Percentiles rank a stretch among this genome's conserved stretches.
These are phyloP conservation scores for Neopestalotiopsis sp. DNA, from an alignment of 2,329 filamentous ascomycete species.

Conservation along the genomic window DNA sequence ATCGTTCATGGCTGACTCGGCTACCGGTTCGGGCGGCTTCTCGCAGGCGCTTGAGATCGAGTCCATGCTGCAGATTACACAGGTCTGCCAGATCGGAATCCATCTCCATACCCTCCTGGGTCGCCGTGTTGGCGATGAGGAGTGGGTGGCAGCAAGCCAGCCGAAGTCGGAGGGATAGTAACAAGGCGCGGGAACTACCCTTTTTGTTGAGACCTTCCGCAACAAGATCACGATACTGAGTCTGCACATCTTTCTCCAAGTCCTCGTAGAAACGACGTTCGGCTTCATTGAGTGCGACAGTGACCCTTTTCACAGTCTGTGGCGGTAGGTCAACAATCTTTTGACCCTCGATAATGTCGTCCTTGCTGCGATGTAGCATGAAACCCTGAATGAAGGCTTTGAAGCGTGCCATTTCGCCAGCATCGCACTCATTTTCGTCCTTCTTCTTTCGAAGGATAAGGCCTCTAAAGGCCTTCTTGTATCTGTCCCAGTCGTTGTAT, in stretches of 20 bases:
- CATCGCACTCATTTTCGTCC: background rate
- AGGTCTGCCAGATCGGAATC: constrained; percentile 47
- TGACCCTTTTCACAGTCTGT: constrained; percentile 65
- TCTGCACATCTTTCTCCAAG: constrained; percentile 44
- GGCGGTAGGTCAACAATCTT: constrained; percentile 74
- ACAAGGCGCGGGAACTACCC: constrained; percentile 81
- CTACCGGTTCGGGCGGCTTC: constrained; percentile 63
- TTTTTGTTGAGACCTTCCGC: constrained; percentile 55
- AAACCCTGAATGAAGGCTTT: constrained; percentile 80
- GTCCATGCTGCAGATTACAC: constrained; percentile 48
- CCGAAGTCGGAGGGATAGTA: constrained; percentile 79
- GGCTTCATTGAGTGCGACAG: constrained; percentile 71
- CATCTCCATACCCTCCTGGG: constrained; percentile 35
- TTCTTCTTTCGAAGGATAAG: constrained; percentile 51
- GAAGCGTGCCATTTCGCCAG: constrained; percentile 71
- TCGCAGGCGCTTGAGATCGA: constrained; percentile 62
- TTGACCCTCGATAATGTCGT: constrained; percentile 78
- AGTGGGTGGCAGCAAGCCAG: constrained; percentile 84
- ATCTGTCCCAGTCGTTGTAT: constrained; percentile 69
- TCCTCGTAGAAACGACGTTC: constrained; percentile 69
- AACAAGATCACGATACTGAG: constrained; percentile 34
- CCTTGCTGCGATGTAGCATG: constrained; percentile 83
- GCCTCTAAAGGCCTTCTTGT: constrained; percentile 58
- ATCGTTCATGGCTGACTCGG: constrained; percentile 68
- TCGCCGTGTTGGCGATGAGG: constrained; percentile 55